phyloP scores from a whole-genome alignment of 768 basidiomycete species.

The Naganishia randhawae region DNA sequence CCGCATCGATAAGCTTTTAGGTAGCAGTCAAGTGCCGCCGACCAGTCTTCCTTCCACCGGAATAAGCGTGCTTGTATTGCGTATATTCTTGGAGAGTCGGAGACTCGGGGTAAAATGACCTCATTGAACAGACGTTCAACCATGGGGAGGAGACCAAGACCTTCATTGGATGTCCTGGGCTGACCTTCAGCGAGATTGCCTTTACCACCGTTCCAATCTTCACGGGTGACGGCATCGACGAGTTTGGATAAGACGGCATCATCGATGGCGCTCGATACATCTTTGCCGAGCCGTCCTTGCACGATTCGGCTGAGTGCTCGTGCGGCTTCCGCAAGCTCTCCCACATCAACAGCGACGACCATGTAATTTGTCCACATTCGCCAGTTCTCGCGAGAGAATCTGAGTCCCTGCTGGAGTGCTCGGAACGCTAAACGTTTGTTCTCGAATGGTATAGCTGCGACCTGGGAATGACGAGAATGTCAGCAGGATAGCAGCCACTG shows the following conservation, averaged over 20 bases:
- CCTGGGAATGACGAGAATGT: slow-evolving; percentile 23
- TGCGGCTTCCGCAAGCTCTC: slow-evolving; percentile 81
- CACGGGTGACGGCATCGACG: slow-evolving; percentile 77
- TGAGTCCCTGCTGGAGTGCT: slow-evolving; percentile 84
- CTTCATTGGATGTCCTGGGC: slow-evolving; percentile 60
- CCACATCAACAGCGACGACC: slow-evolving; percentile 86
- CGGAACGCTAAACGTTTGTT: slow-evolving; percentile 85
- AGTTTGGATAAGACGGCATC: slow-evolving; percentile 82
- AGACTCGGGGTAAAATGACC: slow-evolving; percentile 75
- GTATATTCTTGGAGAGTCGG: slow-evolving; percentile 69
- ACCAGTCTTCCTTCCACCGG: slow-evolving; percentile 68
- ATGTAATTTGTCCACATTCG: slow-evolving; percentile 98
- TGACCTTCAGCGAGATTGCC: slow-evolving; percentile 37
- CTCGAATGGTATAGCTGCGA: slow-evolving; percentile 48
- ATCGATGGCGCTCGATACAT: slow-evolving; percentile 61
- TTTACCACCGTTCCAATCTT: slow-evolving; percentile 40
- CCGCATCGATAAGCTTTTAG: slow-evolving; percentile 78
- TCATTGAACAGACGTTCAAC: slow-evolving; percentile 71
- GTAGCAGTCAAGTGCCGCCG: slow-evolving; percentile 74
- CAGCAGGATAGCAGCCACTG: neutral
- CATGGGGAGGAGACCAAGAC: slow-evolving; percentile 63
- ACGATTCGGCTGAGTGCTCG: slow-evolving; percentile 78
- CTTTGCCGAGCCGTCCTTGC: slow-evolving; percentile 57
- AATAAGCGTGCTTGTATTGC: slow-evolving; percentile 76
- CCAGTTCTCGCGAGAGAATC: slow-evolving; percentile 83